Conservation (phyloP, 2,329 filamentous ascomycete genomes). For the Fusarium xylarioides region DNA sequence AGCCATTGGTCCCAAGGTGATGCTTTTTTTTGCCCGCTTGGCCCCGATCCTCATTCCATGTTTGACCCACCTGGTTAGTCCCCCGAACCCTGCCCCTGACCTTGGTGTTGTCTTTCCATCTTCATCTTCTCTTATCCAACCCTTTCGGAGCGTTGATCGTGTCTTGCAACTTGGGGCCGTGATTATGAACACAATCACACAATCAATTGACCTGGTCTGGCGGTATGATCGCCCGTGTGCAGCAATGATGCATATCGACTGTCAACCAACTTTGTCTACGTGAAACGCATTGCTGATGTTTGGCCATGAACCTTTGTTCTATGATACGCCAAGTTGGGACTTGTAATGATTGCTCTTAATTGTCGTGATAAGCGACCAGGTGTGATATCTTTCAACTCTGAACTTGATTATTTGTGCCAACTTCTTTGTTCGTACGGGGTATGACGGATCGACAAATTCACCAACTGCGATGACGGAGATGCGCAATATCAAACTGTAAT, state of each 20-base stretch:
- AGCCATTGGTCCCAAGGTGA: constrained; percentile 32
- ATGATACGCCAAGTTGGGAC: background rate
- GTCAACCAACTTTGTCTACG: background rate
- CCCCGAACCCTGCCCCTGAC: constrained; percentile 38
- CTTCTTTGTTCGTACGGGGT: background rate
- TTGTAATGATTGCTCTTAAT: background rate
- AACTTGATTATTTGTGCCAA: constrained; percentile 2
- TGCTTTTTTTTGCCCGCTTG: constrained; percentile 17
- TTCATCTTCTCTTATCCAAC: constrained; percentile 26
- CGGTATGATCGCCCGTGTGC: background rate
- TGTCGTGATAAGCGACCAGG: constrained; percentile 5
- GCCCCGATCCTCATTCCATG: constrained; percentile 26
- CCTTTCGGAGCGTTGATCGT: constrained; percentile 16
- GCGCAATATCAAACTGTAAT: constrained; percentile 1
- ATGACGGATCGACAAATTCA: constrained; percentile 6
- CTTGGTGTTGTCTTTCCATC: constrained; percentile 1
- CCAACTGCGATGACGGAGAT: background rate
- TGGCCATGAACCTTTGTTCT: background rate
- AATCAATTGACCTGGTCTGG: background rate
- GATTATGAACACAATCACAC: background rate
- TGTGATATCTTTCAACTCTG: background rate
- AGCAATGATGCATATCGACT: background rate
- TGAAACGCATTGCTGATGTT: background rate
- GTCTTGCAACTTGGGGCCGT: background rate
- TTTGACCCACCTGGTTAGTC: constrained; percentile 21